phyloP scores from a whole-genome alignment of 2,329 filamentous ascomycete species.

The Dryadomyces quercus-mongolicae region DNA sequence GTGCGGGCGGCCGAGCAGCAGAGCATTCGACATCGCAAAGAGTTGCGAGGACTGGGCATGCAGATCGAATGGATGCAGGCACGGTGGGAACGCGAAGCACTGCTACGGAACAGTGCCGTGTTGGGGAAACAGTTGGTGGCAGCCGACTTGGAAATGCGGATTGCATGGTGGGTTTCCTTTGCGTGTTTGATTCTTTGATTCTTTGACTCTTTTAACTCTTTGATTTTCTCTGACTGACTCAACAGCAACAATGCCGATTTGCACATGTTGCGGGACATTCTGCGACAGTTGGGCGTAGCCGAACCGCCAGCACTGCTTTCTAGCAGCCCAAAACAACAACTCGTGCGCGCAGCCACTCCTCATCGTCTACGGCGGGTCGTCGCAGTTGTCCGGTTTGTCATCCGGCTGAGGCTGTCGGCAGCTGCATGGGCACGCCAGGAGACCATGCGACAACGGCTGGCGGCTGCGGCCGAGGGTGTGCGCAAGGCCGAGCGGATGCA shows the following conservation, averaged over 20 bases:
- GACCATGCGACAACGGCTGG: conserved; percentile 33
- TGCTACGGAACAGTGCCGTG: conserved; percentile 66
- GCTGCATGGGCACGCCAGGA: conserved; percentile 40
- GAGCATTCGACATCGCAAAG: conserved; percentile 58
- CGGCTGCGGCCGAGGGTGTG: conserved; percentile 34
- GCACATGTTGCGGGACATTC: conserved; percentile 73
- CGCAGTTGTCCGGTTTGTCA: conserved; percentile 37
- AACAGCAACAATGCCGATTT: conserved; percentile 84
- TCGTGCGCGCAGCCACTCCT: background rate
- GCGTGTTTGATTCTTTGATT: background rate
- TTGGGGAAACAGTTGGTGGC: conserved; percentile 80
- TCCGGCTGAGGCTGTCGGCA: conserved; percentile 35
- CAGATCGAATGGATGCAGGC: conserved; percentile 89
- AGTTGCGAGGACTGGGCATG: conserved; percentile 71
- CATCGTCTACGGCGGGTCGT: conserved; percentile 10
- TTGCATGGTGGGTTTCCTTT: conserved; percentile 64
- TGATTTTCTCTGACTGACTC: background rate
- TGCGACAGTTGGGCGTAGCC: conserved; percentile 37
- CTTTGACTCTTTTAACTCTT: conserved; percentile 16
- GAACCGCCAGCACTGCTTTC: background rate
- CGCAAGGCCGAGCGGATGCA: conserved; percentile 30
- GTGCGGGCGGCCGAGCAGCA: conserved; percentile 47
- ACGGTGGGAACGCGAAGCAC: conserved; percentile 66
- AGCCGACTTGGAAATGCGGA: conserved; percentile 69
- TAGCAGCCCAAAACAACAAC: too few relatives aligned